Conservation (phyloP, 2,329 filamentous ascomycete genomes). For the Geosmithia morbida region DNA sequence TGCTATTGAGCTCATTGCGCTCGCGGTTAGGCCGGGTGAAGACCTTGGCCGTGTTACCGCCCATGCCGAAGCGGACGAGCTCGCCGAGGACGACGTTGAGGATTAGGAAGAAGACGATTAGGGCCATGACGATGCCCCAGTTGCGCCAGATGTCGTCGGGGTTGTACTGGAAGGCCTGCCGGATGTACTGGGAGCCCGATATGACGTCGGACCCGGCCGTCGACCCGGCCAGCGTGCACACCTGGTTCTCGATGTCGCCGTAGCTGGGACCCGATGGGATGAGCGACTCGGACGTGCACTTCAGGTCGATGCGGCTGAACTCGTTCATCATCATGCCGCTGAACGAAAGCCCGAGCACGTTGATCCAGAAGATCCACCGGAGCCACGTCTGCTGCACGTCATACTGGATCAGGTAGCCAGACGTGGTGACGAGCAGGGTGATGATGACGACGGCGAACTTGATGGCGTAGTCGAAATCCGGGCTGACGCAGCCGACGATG, state of each 20-base stretch:
- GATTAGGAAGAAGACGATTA: slow-evolving; percentile 62
- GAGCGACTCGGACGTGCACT: slow-evolving; percentile 52
- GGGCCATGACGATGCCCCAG: slow-evolving; percentile 63
- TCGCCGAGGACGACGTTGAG: slow-evolving; percentile 71
- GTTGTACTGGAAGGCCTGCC: slow-evolving; percentile 51
- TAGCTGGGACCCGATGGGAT: slow-evolving; percentile 61
- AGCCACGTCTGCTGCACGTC: slow-evolving; percentile 61
- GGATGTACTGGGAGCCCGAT: slow-evolving; percentile 54
- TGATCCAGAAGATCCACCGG: slow-evolving; percentile 69
- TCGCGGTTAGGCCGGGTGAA: slow-evolving; percentile 60
- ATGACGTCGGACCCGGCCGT: slow-evolving; percentile 48
- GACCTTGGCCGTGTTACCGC: slow-evolving; percentile 67
- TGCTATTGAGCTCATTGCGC: slow-evolving; percentile 48
- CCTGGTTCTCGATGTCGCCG: slow-evolving; percentile 56
- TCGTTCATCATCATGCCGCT: slow-evolving; percentile 77
- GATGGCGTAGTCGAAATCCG: slow-evolving; percentile 75
- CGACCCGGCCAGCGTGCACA: slow-evolving; percentile 68
- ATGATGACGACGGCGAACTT: slow-evolving; percentile 70
- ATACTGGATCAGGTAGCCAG: slow-evolving; percentile 75
- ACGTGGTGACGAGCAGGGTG: slow-evolving; percentile 67
- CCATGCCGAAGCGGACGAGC: slow-evolving; percentile 61
- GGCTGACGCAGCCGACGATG: slow-evolving; percentile 59
- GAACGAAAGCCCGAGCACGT: slow-evolving; percentile 62
- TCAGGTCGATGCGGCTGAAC: slow-evolving; percentile 54
- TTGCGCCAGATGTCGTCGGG: slow-evolving; percentile 64